Evolutionary conservation across 805 yeast species (phyloP).

Genomic region (Naumovozyma dairenensis): DNA sequence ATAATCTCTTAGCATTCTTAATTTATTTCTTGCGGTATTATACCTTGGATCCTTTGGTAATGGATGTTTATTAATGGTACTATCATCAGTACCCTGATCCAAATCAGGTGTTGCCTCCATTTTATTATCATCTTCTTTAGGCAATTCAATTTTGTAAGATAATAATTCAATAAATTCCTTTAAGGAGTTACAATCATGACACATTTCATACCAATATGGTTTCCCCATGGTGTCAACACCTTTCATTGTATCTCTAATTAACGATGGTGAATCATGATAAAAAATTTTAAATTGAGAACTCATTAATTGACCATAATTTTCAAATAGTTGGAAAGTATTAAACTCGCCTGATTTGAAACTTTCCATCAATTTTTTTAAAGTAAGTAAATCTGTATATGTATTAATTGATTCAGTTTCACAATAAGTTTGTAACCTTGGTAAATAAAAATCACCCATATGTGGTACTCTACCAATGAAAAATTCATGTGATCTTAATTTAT

Average conservation of each 20-base stretch:
- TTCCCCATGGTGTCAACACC: slow-evolving; percentile 4
- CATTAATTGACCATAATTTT: slow-evolving; percentile 14
- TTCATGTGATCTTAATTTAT: slow-evolving; percentile 18
- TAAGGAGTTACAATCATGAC: slow-evolving; percentile 14
- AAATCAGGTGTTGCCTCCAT: slow-evolving; percentile 3
- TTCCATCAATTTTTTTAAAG: slow-evolving; percentile 7
- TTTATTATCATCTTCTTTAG: slow-evolving; percentile 1
- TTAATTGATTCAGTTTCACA: slow-evolving; percentile 7
- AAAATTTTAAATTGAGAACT: slow-evolving; percentile 17
- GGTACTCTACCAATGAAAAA: slow-evolving; percentile 22
- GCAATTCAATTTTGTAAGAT: slow-evolving; percentile 10
- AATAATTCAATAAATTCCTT: slow-evolving; percentile 12
- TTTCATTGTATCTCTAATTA: slow-evolving; percentile 10
- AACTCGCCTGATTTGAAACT: slow-evolving; percentile 9
- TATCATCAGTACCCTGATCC: not conserved
- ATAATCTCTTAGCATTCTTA: slow-evolving; percentile 13
- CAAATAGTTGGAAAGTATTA: slow-evolving; percentile 11
- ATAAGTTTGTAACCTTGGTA: slow-evolving; percentile 20
- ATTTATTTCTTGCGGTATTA: slow-evolving; percentile 12
- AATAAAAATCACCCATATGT: slow-evolving; percentile 22
- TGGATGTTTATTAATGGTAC: slow-evolving; percentile 8
- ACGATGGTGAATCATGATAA: slow-evolving; percentile 18
- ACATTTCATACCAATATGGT: slow-evolving; percentile 21
- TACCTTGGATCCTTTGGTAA: slow-evolving; percentile 17
- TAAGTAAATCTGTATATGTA: slow-evolving; percentile 14